Conservation (phyloP, 306 rosid species). For the Lathyrus tuberosus region DNA sequence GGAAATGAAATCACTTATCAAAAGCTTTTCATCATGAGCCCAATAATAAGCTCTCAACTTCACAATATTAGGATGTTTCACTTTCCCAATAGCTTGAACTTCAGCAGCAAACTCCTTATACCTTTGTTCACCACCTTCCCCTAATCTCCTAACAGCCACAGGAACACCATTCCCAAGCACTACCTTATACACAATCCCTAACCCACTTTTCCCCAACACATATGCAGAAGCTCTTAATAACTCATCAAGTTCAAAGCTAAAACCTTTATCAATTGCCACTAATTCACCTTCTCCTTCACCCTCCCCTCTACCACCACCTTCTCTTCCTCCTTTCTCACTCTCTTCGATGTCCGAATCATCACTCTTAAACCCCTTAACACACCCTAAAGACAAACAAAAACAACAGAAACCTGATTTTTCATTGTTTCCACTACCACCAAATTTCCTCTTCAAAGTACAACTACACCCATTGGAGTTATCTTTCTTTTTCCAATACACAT, state of each 20-base stretch:
- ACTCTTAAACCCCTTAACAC: constrained; percentile 50
- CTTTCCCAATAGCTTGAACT: constrained; percentile 85
- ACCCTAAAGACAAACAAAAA: constrained; percentile 46
- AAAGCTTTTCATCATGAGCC: constrained; percentile 97
- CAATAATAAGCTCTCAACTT: constrained; percentile 86
- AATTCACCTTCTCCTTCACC: constrained; percentile 93
- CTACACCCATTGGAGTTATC: constrained; percentile 77
- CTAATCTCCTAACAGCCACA: constrained; percentile 94
- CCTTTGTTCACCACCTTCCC: constrained; percentile 97
- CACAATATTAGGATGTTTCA: constrained; percentile 89
- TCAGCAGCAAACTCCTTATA: constrained; percentile 90
- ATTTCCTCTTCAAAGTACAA: constrained; percentile 67
- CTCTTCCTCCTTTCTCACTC: constrained; percentile 45
- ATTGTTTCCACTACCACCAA: constrained; percentile 60
- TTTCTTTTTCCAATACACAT: constrained; percentile 83
- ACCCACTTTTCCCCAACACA: constrained; percentile 93
- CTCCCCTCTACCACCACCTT: constrained; percentile 53
- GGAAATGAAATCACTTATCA: constrained; percentile 89
- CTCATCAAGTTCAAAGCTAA: constrained; percentile 89
- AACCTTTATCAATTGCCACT: constrained; percentile 91
- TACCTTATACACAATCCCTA: constrained; percentile 97
- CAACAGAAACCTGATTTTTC: constrained; percentile 44
- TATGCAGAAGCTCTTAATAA: constrained; percentile 91
- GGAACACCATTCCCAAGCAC: constrained; percentile 94
- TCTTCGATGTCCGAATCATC: constrained; percentile 82